These are phyloP conservation scores for Trametes polyzona DNA, from an alignment of 1,284 basidiomycete species.

Conservation along the genomic window DNA sequence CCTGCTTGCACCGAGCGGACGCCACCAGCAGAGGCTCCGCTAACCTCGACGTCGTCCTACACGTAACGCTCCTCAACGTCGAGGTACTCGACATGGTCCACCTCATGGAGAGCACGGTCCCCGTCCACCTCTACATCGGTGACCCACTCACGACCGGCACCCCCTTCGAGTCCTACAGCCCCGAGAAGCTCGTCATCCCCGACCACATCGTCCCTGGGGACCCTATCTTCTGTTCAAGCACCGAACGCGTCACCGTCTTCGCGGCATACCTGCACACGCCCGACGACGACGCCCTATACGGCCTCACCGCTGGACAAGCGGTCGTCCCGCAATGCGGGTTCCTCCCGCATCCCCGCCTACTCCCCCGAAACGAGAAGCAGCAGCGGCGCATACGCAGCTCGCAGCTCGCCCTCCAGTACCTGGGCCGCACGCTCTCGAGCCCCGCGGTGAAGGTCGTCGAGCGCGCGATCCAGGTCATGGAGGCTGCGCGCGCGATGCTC, in stretches of 20 bases:
- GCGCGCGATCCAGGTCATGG: constrained; percentile 8
- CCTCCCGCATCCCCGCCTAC: constrained; percentile 18
- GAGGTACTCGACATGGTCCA: constrained; percentile 21
- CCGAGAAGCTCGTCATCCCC: constrained; percentile 20
- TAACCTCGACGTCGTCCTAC: constrained; percentile 18
- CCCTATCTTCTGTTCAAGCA: constrained; percentile 21
- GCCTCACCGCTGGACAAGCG: constrained; percentile 23
- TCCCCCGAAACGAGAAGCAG: constrained; percentile 12
- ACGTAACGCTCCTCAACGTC: constrained; percentile 22
- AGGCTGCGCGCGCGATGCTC: constrained; percentile 11
- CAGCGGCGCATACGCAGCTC: constrained; percentile 20
- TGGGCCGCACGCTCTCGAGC: constrained; percentile 18
- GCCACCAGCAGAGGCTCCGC: background rate
- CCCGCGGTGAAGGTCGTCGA: constrained; percentile 20
- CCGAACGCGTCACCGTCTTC: constrained; percentile 22
- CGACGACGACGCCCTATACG: constrained; percentile 18
- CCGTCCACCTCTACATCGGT: constrained; percentile 27
- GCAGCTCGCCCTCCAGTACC: constrained; percentile 18
- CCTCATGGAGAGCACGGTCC: constrained; percentile 18
- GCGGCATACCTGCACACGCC: constrained; percentile 19
- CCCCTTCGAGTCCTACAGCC: constrained; percentile 24
- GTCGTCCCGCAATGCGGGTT: constrained; percentile 20
- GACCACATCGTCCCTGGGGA: constrained; percentile 19
- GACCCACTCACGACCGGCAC: constrained; percentile 26
- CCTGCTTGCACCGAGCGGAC: constrained; percentile 18